phyloP scores from a whole-genome alignment of 768 basidiomycete species.

The Leccinellum albellum region DNA sequence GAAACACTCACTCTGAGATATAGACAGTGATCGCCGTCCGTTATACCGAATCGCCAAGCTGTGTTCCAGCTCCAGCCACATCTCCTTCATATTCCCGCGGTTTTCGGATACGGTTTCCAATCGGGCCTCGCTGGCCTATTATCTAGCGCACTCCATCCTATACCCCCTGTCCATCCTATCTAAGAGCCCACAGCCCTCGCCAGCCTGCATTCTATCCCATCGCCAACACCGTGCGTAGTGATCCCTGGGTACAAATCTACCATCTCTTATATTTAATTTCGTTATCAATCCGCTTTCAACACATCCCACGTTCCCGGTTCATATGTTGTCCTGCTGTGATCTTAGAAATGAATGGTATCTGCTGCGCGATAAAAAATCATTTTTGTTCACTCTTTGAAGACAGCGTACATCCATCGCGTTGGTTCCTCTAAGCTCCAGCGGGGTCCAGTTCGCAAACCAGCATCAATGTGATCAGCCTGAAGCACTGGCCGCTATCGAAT shows the following conservation, averaged over 20 bases:
- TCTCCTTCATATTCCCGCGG: conserved; percentile 7
- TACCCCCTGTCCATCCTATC: neutral
- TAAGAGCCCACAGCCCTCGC: conserved; percentile 5
- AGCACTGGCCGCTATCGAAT: neutral
- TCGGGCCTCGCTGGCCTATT: neutral
- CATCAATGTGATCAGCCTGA: neutral
- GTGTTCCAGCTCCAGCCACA: neutral
- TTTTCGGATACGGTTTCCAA: conserved; percentile 11
- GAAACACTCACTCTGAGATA: conserved; percentile 8
- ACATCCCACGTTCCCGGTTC: conserved; percentile 14
- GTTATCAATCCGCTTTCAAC: neutral
- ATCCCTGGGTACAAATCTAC: neutral
- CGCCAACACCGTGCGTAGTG: neutral
- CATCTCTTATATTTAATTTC: neutral
- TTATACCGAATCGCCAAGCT: conserved; percentile 2
- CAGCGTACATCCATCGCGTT: neutral
- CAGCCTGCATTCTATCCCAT: neutral
- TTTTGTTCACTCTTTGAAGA: conserved; percentile 1
- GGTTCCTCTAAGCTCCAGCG: neutral
- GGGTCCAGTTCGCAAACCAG: neutral
- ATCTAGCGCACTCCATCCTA: neutral
- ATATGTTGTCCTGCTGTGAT: conserved; percentile 3
- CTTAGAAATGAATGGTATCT: neutral
- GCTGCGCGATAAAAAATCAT: neutral
- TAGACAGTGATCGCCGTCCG: conserved; percentile 30